Percentiles rank a stretch among this genome's conserved stretches.
Evolutionary conservation across 1,284 basidiomycete genomes (phyloP).

Genomic region (Polyporus tsugae): DNA sequence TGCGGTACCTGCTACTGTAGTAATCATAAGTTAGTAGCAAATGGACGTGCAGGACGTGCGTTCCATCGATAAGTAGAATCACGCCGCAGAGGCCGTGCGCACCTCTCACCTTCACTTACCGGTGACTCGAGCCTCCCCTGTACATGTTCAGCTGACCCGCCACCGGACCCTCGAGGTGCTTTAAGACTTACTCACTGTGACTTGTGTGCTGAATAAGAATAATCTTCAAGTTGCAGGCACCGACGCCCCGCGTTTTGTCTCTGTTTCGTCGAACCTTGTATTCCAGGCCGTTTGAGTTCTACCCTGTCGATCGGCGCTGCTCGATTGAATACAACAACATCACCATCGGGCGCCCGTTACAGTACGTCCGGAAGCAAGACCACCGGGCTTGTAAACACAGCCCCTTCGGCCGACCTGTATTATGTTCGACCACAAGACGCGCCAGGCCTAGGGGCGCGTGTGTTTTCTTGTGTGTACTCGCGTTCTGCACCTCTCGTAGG

Average conservation of each 20-base stretch:
- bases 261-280: not conserved
- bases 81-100: slow-evolving; percentile 4
- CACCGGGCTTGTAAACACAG: slow-evolving; percentile 2
- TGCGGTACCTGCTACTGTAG: not conserved
- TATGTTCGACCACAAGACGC: not conserved
- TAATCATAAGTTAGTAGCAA: not conserved
- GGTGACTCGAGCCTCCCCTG: slow-evolving; percentile 1
- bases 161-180: not conserved
- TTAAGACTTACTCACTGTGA: not conserved
- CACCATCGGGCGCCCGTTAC: not conserved
- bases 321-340: not conserved
- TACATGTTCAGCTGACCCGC: not conserved
- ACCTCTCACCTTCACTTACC: not conserved
- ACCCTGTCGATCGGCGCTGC: slow-evolving; percentile 3
- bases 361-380: slow-evolving; percentile 2
- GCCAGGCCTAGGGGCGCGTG: not conserved
- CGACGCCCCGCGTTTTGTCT: not conserved
- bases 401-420: not conserved
- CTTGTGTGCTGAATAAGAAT: slow-evolving; percentile 1
- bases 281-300: not conserved
- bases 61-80: not conserved
- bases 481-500: not conserved
- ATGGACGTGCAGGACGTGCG: not conserved
- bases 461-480: not conserved
- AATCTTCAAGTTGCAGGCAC: not conserved